Base-by-base conservation (phyloP, 441 rosid species). In the Adansonia madagascariensis region DNA sequence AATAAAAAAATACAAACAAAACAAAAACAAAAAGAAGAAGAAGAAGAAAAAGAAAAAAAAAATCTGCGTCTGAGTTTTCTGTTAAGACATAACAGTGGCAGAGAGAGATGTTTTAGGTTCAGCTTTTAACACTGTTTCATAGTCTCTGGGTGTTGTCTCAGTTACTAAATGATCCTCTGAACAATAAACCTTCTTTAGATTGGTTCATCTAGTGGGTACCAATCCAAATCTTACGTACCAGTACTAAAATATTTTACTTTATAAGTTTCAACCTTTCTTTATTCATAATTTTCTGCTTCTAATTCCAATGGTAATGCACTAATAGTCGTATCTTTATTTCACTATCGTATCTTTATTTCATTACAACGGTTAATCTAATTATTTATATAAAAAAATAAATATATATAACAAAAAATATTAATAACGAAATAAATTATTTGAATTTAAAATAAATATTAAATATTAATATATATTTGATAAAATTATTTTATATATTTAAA, bases 181-280 rank as follows among this genome's bases (percentile, higher is more conserved):
- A 50, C 62, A 50, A 27, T 46, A 35, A 35, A 20, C 68, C 71
- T 49, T 80, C 11, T 73, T 80, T 80, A 61, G 78, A 78, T 64
- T 56, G 60, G 7, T 49, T 15, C 41, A 75, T 55, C 62, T 46
- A 15, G 73, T 55, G 65, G 65, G 27, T 56, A 56, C 18, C 2
- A 3, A 56, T 56, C 61, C 61, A 56, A 56, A 56, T 56, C 61
- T 56, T 56, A 56, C 8, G 0, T 35, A 68, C n/a, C 18, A 4
- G 39, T 22, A 18, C 18, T 39, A 22, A 22, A 49, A 22, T 6
- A 24, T 69, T 3, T 47, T 44, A 11, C 27, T 24, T 24, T 24
- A 24, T 24, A 24, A 24, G 27, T 24, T 24, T 24, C 27, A 24
- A 24, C 27, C 27, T 24, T 24, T 24, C 1, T 24, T 24, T 24